These are phyloP conservation scores for Candida tropicalis DNA, from an alignment of 1,139 yeast genomes.

Conservation along the genomic window DNA sequence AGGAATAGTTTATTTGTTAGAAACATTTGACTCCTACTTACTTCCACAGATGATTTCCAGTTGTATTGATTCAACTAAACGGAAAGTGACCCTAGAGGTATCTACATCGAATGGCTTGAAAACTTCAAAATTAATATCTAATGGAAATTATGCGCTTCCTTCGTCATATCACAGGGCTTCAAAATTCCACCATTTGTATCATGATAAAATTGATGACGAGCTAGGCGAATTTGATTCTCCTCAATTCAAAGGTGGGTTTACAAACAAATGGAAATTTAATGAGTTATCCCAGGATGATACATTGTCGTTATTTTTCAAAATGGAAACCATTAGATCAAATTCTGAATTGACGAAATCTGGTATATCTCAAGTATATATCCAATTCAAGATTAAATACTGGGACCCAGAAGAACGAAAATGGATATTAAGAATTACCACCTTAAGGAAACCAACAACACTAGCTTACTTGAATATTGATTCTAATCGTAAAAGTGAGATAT, in stretches of 20 bases:
- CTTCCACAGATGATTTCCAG: conserved; percentile 18
- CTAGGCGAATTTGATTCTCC: conserved; percentile 36
- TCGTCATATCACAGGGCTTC: conserved; percentile 32
- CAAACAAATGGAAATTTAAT: conserved; percentile 41
- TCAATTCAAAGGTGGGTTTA: conserved; percentile 30
- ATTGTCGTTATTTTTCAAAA: conserved; percentile 35
- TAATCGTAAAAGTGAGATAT: conserved; percentile 21
- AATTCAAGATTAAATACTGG: conserved; percentile 36
- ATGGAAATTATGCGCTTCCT: conserved; percentile 35
- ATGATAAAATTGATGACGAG: conserved; percentile 38
- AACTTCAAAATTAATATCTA: conserved; percentile 29
- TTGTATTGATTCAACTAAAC: neutral
- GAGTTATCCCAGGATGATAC: conserved; percentile 24
- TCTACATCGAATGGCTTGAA: conserved; percentile 35
- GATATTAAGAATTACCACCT: conserved; percentile 34
- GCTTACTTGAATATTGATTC: conserved; percentile 19
- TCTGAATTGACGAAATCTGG: conserved; percentile 21
- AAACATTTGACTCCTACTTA: conserved; percentile 27
- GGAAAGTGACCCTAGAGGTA: conserved; percentile 25
- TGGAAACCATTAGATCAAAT: conserved; percentile 30
- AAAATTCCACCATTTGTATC: conserved; percentile 24
- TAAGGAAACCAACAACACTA: conserved; percentile 34
- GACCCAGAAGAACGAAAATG: conserved; percentile 21
- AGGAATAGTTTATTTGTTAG: conserved; percentile 32
- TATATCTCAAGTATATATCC: conserved; percentile 29